A percentile compares a stretch with the other conserved stretches of the same genome.
phyloP scores from a whole-genome alignment of 306 rosid genomes.

The Malus fusca region DNA sequence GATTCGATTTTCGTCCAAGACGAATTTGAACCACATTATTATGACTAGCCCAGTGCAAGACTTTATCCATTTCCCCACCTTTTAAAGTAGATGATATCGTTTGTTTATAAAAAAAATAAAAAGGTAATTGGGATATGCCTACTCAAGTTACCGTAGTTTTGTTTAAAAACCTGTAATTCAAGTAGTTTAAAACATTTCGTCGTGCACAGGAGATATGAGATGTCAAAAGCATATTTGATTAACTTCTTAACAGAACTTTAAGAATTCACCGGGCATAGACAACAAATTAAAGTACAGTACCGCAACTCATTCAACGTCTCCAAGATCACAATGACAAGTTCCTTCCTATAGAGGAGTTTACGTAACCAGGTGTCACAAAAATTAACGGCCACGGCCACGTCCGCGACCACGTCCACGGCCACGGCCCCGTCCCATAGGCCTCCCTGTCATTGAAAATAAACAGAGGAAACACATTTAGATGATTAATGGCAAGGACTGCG shows the following conservation, averaged over 20 bases:
- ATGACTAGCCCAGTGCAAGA: fast-evolving
- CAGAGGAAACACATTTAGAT: background rate
- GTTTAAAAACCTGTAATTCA: background rate
- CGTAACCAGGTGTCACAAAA: slow-evolving; percentile 30
- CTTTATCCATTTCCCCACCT: no score
- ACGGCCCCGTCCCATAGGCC: slow-evolving; percentile 67
- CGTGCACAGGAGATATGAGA: background rate
- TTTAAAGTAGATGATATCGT: no score
- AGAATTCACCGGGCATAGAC: slow-evolving; percentile 5
- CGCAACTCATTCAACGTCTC: slow-evolving; percentile 22
- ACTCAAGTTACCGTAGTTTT: no score
- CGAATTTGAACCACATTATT: no score
- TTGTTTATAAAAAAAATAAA: no score
- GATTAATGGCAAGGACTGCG: background rate
- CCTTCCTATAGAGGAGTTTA: slow-evolving; percentile 38
- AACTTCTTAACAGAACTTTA: background rate
- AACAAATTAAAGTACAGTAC: slow-evolving; percentile 14
- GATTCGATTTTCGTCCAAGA: no score
- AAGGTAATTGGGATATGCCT: no score
- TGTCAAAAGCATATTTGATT: background rate
- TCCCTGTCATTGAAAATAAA: slow-evolving; percentile 43
- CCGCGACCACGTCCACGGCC: slow-evolving; percentile 89
- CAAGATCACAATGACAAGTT: slow-evolving; percentile 20
- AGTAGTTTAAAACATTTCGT: background rate
- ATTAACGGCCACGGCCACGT: slow-evolving; percentile 63